These are phyloP conservation scores for Malbranchea cinnamomea DNA, from an alignment of 2,329 filamentous ascomycete genomes.

Conservation along the genomic window DNA sequence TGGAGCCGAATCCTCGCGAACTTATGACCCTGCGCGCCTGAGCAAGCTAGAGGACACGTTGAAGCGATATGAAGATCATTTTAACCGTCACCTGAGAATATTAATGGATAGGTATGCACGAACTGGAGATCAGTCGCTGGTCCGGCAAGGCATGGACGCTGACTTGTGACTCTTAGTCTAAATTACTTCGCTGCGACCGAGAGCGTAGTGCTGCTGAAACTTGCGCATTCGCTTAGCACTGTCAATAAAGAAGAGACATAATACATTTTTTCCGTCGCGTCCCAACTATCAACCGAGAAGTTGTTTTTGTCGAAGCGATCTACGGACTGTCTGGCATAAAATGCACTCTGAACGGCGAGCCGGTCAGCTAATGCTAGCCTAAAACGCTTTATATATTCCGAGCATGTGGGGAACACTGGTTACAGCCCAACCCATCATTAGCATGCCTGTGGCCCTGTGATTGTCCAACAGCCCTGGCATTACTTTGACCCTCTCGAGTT, in stretches of 20 bases:
- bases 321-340: no score
- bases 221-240: slow-evolving; percentile 35
- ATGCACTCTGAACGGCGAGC: no score
- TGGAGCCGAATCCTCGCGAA: slow-evolving; percentile 15
- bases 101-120: slow-evolving; percentile 56
- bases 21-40: slow-evolving; percentile 46
- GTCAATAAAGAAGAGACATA: slow-evolving; percentile 25
- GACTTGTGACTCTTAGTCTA: slow-evolving; percentile 28
- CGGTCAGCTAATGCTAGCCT: no score
- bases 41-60: slow-evolving; percentile 75
- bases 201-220: slow-evolving; percentile 79
- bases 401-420: no score
- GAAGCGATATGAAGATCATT: slow-evolving; percentile 84
- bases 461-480: no score
- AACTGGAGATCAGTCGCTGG: slow-evolving; percentile 1
- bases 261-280: neutral
- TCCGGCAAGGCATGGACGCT: slow-evolving; percentile 5
- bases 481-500: no score
- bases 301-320: no score
- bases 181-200: slow-evolving; percentile 97
- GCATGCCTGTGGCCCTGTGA: no score
- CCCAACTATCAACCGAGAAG: no score
- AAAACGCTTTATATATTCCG: no score
- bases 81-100: slow-evolving; percentile 82
- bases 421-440: no score